Evolutionary conservation across 176 grass and related monocot species (phyloP).

Genomic region (Triticum turgidum): DNA sequence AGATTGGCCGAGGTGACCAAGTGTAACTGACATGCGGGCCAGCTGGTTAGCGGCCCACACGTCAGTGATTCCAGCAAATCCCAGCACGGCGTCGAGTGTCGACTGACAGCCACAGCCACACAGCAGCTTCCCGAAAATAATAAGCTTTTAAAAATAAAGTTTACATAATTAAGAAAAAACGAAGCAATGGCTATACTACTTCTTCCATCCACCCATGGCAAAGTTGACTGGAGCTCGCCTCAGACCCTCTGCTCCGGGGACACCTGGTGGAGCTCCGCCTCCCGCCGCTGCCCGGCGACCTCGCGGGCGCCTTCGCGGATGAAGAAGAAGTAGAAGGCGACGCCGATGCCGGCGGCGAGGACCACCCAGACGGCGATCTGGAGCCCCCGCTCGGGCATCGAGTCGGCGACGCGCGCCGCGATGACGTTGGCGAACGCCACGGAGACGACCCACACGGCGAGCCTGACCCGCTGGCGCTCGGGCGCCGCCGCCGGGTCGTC

Average conservation of each 20-base stretch:
- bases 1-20: too few species aligned
- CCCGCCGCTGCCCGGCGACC: background rate
- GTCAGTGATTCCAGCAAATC: too few species aligned
- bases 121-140: background rate
- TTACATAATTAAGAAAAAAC: background rate
- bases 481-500: background rate
- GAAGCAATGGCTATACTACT: background rate
- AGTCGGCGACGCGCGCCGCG: background rate
- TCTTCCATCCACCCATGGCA: background rate
- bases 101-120: background rate
- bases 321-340: background rate
- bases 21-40: too few species aligned
- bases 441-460: background rate
- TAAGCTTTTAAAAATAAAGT: background rate
- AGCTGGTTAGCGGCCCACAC: too few species aligned
- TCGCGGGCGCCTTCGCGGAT: background rate
- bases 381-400: background rate
- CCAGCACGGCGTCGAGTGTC: too few species aligned
- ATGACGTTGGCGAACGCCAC: background rate
- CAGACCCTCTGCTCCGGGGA: background rate
- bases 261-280: background rate
- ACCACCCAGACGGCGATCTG: background rate
- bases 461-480: background rate
- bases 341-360: background rate
- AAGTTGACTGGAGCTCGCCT: background rate